Evolutionary conservation across 495 filamentous ascomycete genomes (phyloP), one percentile per base, ranked within the genome.

Genomic region (Penicillium ucsense): DNA sequence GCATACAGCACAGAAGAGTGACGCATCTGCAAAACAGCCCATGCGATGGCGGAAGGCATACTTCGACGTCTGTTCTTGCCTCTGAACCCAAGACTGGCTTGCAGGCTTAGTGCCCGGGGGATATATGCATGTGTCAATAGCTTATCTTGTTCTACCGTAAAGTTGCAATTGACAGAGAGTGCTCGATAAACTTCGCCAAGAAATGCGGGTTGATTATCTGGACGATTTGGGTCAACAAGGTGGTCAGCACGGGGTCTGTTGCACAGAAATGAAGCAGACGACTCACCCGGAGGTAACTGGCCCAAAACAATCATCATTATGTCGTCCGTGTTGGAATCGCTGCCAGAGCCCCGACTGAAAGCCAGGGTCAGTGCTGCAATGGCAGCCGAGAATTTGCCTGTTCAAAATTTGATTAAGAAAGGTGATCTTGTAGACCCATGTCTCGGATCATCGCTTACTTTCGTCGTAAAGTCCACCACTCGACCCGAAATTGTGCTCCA

Each of bases 41-140:
- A 85, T n/a, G 88, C 78, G 41, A 94, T 71, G 55, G 84, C 86
- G 29, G 82, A 82, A 31, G 78, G 61, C 28, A 86, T 72, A 31
- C 64, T 74, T 20, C 84, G 80, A 8, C 75, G 67, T 38, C 76
- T 68, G 41, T 71, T 72, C 40, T 79, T 78, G 12, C 78, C 80
- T 37, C 69, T 73, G 57, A 78, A 87, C 11, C 82, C 82, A 30
- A 90, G 66, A 41, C 81, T 77, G 47, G 80, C 82, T 50, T 86
- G 78, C 30, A 88, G 70, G 60, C 83, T 83, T 32, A 88, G 72
- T 63, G 78, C 83, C 48, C 81, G 70, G 51, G 85, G 82, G 36
- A 91, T 75, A 35, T 74, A 76, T 4, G 71, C 68, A 54, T 84
- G 85, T 49, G 78, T 72, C 45, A 86, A 78, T n/a, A 88, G 73